These are phyloP conservation scores for Penicillium oxalicum DNA, from an alignment of 2,329 filamentous ascomycete species.

Conservation along the genomic window DNA sequence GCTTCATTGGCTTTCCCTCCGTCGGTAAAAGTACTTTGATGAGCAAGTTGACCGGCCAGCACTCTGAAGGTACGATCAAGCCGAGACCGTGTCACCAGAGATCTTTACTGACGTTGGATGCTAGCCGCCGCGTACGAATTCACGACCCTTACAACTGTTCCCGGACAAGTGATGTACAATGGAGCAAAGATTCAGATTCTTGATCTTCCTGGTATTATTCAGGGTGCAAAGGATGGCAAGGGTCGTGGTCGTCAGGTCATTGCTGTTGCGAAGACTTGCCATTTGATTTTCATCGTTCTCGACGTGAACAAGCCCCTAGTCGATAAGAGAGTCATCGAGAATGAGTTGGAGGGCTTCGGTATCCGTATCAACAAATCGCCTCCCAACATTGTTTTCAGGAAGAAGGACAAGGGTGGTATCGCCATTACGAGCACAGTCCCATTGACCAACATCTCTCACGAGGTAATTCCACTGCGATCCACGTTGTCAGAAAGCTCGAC, in stretches of 20 bases:
- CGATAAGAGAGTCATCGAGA: slow-evolving; percentile 93
- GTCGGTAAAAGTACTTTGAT: slow-evolving; percentile 98
- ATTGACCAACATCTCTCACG: slow-evolving; percentile 83
- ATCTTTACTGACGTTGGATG: slow-evolving; percentile 13
- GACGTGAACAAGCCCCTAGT: slow-evolving; percentile 98
- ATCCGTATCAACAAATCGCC: slow-evolving; percentile 96
- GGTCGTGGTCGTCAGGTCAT: slow-evolving; percentile 97
- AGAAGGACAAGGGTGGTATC: slow-evolving; percentile 98
- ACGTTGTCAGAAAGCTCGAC: neutral
- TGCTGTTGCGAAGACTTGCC: slow-evolving; percentile 96
- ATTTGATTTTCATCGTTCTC: slow-evolving; percentile 96
- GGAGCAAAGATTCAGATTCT: slow-evolving; percentile 97
- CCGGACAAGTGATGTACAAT: slow-evolving; percentile 93
- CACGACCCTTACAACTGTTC: slow-evolving; percentile 94
- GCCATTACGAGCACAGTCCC: slow-evolving; percentile 94
- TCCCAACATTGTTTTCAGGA: slow-evolving; percentile 98
- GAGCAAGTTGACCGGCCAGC: slow-evolving; percentile 88
- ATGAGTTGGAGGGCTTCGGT: slow-evolving; percentile 91
- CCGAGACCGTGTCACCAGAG: neutral
- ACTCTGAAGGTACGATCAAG: slow-evolving; percentile 63
- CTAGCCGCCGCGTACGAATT: slow-evolving; percentile 91
- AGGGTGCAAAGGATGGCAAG: slow-evolving; percentile 96
- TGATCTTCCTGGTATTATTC: slow-evolving; percentile 96
- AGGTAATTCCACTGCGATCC: slow-evolving; percentile 41
- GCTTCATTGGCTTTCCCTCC: slow-evolving; percentile 96